Conservation (phyloP, 805 yeast genomes). For the Metschnikowia kunwiensis region DNA sequence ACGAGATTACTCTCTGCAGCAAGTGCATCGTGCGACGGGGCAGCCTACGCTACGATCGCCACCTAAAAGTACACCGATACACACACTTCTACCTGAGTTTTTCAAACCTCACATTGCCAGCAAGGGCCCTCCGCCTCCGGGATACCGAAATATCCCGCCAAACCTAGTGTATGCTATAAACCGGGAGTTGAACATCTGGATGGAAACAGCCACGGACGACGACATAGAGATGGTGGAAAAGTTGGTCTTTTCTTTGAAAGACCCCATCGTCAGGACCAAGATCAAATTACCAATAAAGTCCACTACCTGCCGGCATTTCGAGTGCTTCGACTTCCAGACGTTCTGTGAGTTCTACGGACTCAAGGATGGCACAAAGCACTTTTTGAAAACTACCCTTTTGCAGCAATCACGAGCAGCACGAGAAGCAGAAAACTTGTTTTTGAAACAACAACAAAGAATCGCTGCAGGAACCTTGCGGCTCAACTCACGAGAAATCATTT, state of each 20-base stretch:
- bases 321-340: slow-evolving; percentile 43
- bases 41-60: no score
- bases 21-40: no score
- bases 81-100: slow-evolving; percentile 9
- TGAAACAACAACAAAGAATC: slow-evolving; percentile 15
- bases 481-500: slow-evolving; percentile 12
- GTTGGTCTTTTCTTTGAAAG: slow-evolving; percentile 36
- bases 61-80: no score
- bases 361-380: slow-evolving; percentile 24
- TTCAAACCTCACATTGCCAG: slow-evolving; percentile 8
- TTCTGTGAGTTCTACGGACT: slow-evolving; percentile 40
- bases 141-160: slow-evolving; percentile 27
- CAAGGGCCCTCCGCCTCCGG: slow-evolving; percentile 17
- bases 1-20: not conserved
- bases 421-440: slow-evolving; percentile 13
- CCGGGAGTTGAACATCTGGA: slow-evolving; percentile 24
- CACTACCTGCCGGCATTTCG: slow-evolving; percentile 36
- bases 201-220: slow-evolving; percentile 22
- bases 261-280: slow-evolving; percentile 39
- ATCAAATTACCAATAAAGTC: slow-evolving; percentile 42
- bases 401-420: slow-evolving; percentile 25
- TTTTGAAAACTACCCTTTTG: slow-evolving; percentile 27
- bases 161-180: slow-evolving; percentile 28
- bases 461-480: slow-evolving; percentile 11
- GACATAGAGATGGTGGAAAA: slow-evolving; percentile 36